These are phyloP conservation scores for Xylaria palmicola DNA, from an alignment of 495 filamentous ascomycete genomes.

Conservation along the genomic window DNA sequence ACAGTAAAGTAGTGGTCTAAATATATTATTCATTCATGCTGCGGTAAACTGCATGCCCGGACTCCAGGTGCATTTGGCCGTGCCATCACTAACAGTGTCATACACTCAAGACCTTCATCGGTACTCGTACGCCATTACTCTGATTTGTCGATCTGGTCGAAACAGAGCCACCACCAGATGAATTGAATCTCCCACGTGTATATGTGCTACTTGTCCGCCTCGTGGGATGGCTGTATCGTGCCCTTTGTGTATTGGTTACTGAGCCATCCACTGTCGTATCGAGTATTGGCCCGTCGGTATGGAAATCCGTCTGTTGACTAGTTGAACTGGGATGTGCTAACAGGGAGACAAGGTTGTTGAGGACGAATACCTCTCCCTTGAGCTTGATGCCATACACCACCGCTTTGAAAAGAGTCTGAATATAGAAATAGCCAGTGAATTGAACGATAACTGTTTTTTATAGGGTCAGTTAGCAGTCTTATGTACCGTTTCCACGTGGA, in stretches of 20 bases:
- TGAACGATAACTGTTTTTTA: slow-evolving; percentile 40
- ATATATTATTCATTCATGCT: background rate
- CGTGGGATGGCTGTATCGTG: background rate
- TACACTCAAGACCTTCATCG: background rate
- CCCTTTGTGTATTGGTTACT: background rate
- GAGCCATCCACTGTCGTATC: background rate
- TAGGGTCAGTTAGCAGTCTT: slow-evolving; percentile 24
- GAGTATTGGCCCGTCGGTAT: background rate
- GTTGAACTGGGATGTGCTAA: background rate
- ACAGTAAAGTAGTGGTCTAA: background rate
- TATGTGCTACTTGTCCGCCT: too few species aligned
- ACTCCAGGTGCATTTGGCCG: background rate
- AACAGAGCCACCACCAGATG: background rate
- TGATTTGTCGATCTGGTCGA: background rate
- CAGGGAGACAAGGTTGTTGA: slow-evolving; percentile 39
- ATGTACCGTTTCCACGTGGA: background rate
- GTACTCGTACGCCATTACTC: background rate
- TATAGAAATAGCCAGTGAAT: slow-evolving; percentile 51
- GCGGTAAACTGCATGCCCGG: background rate
- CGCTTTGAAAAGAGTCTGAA: slow-evolving; percentile 57
- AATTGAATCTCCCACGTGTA: background rate
- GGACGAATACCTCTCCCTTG: slow-evolving; percentile 61
- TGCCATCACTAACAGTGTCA: background rate
- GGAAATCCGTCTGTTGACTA: background rate
- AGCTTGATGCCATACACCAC: slow-evolving; percentile 64